Evolutionary conservation across 2,329 filamentous ascomycete genomes (phyloP), one percentile per base, ranked within the genome.

Genomic region (Clonostachys byssicola): DNA sequence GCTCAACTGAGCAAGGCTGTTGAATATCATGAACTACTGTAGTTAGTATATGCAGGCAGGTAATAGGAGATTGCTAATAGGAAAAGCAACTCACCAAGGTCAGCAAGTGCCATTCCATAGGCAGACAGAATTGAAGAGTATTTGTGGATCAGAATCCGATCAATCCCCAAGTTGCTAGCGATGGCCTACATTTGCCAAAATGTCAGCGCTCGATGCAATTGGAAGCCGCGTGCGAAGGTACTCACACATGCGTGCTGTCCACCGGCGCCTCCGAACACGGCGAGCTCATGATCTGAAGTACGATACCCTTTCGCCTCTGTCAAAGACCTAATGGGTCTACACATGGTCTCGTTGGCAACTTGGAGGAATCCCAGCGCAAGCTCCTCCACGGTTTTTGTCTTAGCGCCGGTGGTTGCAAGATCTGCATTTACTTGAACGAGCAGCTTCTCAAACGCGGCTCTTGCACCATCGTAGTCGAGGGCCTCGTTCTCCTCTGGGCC

Each of bases 321-420:
- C 53, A 96, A 78, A 30, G 89, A 92, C 38, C 92, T 78, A 53
- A 96, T 96, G 0, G 92, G 92, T 39, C 92, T 76, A 4, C 88
- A 90, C 91, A 96, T 95, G 14, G 89, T 85, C 68, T 94, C 90
- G 57, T 95, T 95, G 4, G 91, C 90, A 43, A 96, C 89, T n/a
- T 89, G 88, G 61, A 96, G 76, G 62, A 95, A 96, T 0, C 92
- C 92, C 55, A 89, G 89, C 0, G 92, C 92, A 4, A 96, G 86
- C 60, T 95, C 88, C 58, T 96, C 91, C 1, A 86, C 71, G 6
- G 81, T 80, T 2, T 85, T 77, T 60, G 42, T 46, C 43, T 50
- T 42, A 18, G 45, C 42, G 10, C 45, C 39, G 3, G 45, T 38
- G 34, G 42, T 38, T 6, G 7, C 36, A 8, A 45, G 36, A 10